These are phyloP conservation scores for Globisporangium iwayamae DNA, from an alignment of 352 stramenopile genomes.

Conservation along the genomic window DNA sequence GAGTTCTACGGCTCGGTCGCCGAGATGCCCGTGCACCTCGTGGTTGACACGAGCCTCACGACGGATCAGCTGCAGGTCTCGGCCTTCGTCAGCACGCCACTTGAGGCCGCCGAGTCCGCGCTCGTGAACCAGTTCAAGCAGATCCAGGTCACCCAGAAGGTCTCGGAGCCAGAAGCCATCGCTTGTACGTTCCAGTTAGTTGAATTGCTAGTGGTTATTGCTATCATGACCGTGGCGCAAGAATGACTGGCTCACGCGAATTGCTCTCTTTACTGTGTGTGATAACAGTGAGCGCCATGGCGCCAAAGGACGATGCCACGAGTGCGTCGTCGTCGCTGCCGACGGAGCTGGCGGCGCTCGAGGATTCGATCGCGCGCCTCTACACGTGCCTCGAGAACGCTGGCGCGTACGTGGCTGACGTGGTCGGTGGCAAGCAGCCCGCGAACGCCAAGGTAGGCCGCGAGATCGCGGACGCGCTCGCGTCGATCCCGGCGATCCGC, in stretches of 20 bases:
- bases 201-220: not conserved
- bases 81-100: conserved; percentile 88
- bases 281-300: conserved; percentile 68
- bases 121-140: conserved; percentile 94
- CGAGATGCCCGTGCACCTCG: conserved; percentile 91
- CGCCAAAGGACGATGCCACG: conserved; percentile 34
- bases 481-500: conserved; percentile 91
- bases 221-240: not conserved
- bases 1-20: conserved; percentile 97
- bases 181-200: conserved; percentile 58
- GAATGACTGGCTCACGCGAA: not conserved
- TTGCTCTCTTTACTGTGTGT: conserved; percentile 3
- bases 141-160: conserved; percentile 90
- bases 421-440: conserved; percentile 77
- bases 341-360: conserved; percentile 72
- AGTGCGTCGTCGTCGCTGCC: conserved; percentile 44
- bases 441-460: conserved; percentile 88
- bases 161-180: conserved; percentile 93
- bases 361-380: conserved; percentile 85
- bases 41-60: conserved; percentile 91
- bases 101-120: conserved; percentile 88
- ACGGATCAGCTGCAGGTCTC: conserved; percentile 84
- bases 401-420: conserved; percentile 87
- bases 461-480: conserved; percentile 93
- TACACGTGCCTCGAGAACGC: conserved; percentile 90